Conservation (phyloP, 2,329 filamentous ascomycete genomes). For the Penicillium hesseltinei region DNA sequence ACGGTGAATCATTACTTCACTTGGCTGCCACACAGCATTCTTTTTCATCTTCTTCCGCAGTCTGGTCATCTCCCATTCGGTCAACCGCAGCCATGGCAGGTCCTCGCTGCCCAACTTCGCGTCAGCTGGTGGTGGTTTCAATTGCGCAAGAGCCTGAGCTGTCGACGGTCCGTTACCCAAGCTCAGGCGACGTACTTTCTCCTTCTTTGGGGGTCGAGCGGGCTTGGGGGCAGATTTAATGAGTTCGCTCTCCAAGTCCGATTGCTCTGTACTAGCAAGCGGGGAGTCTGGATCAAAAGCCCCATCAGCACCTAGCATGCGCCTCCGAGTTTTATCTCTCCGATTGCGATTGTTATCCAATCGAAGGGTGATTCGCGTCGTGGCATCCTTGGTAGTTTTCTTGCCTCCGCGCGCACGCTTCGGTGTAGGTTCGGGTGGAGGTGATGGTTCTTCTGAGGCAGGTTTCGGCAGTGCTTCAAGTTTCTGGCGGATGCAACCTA, state of each 20-base stretch:
- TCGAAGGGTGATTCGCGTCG: constrained; percentile 44
- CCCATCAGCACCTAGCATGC: constrained; percentile 37
- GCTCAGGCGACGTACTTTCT: constrained; percentile 39
- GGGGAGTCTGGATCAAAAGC: constrained; percentile 46
- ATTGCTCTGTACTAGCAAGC: constrained; percentile 48
- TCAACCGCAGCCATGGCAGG: constrained; percentile 63
- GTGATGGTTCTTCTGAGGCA: constrained; percentile 60
- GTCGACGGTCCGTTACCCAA: constrained; percentile 48
- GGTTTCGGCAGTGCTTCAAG: constrained; percentile 61
- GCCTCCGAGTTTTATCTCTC: constrained; percentile 36
- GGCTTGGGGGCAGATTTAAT: constrained; percentile 13
- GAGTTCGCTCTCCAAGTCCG: constrained; percentile 39
- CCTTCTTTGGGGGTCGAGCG: constrained; percentile 38
- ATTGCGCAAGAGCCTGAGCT: constrained; percentile 58
- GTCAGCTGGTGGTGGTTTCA: constrained; percentile 60
- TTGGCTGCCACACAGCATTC: constrained; percentile 67
- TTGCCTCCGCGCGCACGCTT: constrained; percentile 44
- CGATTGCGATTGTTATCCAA: constrained; percentile 32
- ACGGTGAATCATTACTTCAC: constrained; percentile 64
- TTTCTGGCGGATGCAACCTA: constrained; percentile 61
- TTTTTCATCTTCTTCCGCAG: constrained; percentile 69
- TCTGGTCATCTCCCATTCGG: constrained; percentile 66
- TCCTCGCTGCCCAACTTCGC: constrained; percentile 60
- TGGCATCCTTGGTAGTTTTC: constrained; percentile 36
- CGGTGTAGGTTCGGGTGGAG: constrained; percentile 36